A percentile compares a stretch with the other conserved stretches of the same genome.
Evolutionary conservation across 108 stramenopile species (phyloP).

Genomic region (Halocafeteria seosinensis): DNA sequence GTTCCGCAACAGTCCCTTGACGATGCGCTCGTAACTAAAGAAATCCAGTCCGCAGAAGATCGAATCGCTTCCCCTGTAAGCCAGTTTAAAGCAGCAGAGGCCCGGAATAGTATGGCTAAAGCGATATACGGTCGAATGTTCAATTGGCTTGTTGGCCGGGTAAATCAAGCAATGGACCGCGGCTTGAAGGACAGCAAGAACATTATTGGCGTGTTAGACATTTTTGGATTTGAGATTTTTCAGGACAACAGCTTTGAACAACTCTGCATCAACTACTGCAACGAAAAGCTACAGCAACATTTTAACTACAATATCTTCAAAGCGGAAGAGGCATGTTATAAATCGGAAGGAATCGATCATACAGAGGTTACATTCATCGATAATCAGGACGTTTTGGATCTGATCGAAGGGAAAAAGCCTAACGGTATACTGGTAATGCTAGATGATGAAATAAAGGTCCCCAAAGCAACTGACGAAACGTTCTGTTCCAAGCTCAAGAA

Average conservation of each 20-base stretch:
- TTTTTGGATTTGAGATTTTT: constrained; percentile 90
- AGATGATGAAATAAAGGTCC: constrained; percentile 25
- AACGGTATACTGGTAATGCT: constrained; percentile 24
- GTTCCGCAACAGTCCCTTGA: not conserved
- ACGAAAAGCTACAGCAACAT: constrained; percentile 77
- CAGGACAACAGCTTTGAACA: constrained; percentile 65
- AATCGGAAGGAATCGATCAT: constrained; percentile 61
- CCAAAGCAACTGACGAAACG: constrained; percentile 14
- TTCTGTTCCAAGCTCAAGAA: constrained; percentile 10
- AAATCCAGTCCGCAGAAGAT: not conserved
- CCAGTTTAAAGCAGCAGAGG: constrained; percentile 6
- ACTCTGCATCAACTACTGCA: constrained; percentile 87
- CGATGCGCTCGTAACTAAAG: not conserved
- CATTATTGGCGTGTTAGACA: constrained; percentile 78
- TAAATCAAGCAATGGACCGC: constrained; percentile 37
- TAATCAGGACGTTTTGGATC: constrained; percentile 56
- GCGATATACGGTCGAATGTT: constrained; percentile 23
- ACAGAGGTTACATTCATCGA: constrained; percentile 61
- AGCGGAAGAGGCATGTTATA: constrained; percentile 46
- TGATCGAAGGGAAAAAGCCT: constrained; percentile 48
- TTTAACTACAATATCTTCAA: constrained; percentile 18
- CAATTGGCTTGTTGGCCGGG: constrained; percentile 21
- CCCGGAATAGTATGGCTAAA: constrained; percentile 24
- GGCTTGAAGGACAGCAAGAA: constrained; percentile 28
- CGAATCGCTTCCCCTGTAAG: not conserved